Percentiles rank a stretch among this genome's conserved stretches.
Conservation (phyloP, 2,329 filamentous ascomycete species). For the Penicillium sp. region DNA sequence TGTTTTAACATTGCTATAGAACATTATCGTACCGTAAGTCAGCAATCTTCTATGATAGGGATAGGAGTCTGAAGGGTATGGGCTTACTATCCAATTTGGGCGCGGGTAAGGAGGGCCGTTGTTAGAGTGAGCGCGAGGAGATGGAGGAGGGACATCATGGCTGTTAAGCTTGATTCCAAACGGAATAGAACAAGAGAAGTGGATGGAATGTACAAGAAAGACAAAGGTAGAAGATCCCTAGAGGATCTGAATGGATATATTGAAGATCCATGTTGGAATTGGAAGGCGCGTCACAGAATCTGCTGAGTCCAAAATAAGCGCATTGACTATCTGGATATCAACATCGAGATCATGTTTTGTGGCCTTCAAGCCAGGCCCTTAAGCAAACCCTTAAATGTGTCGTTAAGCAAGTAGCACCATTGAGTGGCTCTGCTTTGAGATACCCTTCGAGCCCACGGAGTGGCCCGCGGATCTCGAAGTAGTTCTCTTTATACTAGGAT, state of each 20-base stretch:
- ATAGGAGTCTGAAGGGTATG: background rate
- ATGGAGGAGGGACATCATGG: background rate
- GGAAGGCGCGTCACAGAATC: background rate
- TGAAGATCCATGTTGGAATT: background rate
- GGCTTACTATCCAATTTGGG: slow-evolving; percentile 23
- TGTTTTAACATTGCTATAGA: slow-evolving; percentile 21
- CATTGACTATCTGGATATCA: background rate
- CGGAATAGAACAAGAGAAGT: background rate
- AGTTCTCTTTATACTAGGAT: no score
- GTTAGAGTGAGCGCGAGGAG: background rate
- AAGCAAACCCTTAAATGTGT: no score
- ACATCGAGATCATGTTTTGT: no score
- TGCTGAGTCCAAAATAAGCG: background rate
- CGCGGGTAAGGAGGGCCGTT: slow-evolving; percentile 2
- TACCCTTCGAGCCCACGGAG: no score
- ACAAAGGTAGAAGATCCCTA: background rate
- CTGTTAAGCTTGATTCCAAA: background rate
- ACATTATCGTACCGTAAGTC: background rate
- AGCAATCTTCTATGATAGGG: background rate
- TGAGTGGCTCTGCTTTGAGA: no score
- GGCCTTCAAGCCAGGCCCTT: no score
- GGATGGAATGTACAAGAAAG: background rate
- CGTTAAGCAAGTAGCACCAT: no score
- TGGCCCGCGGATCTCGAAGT: no score
- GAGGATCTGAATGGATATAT: background rate